These are phyloP conservation scores for Gremmenia infestans DNA, from an alignment of 2,329 filamentous ascomycete genomes.

Conservation along the genomic window DNA sequence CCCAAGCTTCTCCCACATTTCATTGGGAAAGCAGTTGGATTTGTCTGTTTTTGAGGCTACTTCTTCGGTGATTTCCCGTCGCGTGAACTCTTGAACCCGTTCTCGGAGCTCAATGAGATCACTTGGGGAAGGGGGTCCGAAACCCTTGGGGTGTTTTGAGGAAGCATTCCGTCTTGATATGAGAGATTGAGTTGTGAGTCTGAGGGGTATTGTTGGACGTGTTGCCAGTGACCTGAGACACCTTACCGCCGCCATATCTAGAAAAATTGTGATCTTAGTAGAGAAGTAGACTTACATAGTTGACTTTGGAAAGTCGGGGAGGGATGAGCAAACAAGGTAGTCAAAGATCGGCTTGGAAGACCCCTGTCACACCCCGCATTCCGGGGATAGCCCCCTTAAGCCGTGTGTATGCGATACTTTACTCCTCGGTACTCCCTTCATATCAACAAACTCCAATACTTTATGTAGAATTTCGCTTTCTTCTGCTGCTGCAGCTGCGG, in stretches of 20 bases:
- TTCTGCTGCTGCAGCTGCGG: conserved; percentile 16
- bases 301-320: conserved; percentile 3
- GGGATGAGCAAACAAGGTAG: conserved; percentile 1
- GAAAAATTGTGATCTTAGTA: not conserved
- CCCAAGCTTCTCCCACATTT: conserved; percentile 92
- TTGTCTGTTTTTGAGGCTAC: conserved; percentile 79
- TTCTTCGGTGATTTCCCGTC: conserved; percentile 80
- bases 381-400: conserved; percentile 2
- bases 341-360: not conserved
- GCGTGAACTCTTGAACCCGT: conserved; percentile 68
- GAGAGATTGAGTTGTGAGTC: conserved; percentile 25
- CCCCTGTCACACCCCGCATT: conserved; percentile 4
- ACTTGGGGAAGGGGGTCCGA: conserved; percentile 47
- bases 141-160: conserved; percentile 62
- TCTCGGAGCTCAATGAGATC: conserved; percentile 50
- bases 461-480: conserved; percentile 15
- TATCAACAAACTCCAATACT: conserved; percentile 3
- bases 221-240: conserved; percentile 19
- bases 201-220: conserved; percentile 24
- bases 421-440: not conserved
- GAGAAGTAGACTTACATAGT: conserved; percentile 6
- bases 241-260: conserved; percentile 25
- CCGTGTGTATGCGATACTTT: conserved; percentile 11
- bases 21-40: conserved; percentile 79
- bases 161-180: conserved; percentile 48